A percentile compares a stretch with the other conserved stretches of the same genome.
Evolutionary conservation across 2,329 filamentous ascomycete species (phyloP).

Genomic region (Fragosphaeria purpurea): DNA sequence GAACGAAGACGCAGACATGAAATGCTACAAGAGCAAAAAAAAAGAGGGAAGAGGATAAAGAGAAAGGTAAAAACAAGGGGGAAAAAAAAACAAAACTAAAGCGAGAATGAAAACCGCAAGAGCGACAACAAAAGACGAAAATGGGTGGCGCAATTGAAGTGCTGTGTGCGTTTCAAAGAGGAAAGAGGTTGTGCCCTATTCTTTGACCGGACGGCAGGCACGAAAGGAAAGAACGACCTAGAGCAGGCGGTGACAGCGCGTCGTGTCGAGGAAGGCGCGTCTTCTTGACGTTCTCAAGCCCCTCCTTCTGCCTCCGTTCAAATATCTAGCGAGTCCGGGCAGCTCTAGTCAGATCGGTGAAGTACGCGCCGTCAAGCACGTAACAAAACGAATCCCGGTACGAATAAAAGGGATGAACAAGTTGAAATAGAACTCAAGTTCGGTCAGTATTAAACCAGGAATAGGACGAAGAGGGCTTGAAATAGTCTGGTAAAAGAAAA

Average conservation of each 20-base stretch:
- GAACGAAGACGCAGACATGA: neutral
- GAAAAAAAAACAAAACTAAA: neutral
- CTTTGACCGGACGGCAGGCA: neutral
- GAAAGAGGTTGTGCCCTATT: constrained; percentile 1
- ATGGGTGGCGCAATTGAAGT: neutral
- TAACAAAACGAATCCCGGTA: no score
- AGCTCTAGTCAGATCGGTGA: no score
- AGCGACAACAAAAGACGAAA: neutral
- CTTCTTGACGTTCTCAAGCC: neutral
- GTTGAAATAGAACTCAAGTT: no score
- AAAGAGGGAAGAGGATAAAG: neutral
- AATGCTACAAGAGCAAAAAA: neutral
- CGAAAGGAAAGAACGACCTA: constrained; percentile 6
- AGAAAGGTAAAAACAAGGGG: neutral
- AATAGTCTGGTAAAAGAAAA: no score
- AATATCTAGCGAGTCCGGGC: no score
- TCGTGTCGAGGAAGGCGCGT: constrained; percentile 5
- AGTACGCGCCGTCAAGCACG: no score
- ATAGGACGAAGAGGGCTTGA: no score
- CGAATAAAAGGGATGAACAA: no score
- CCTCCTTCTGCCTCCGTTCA: neutral
- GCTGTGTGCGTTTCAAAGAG: neutral
- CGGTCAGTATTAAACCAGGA: no score
- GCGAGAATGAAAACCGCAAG: neutral
- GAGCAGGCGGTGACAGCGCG: neutral